Evolutionary conservation across 164 flowering plant species (phyloP).

Genomic region (Saururus chinensis): DNA sequence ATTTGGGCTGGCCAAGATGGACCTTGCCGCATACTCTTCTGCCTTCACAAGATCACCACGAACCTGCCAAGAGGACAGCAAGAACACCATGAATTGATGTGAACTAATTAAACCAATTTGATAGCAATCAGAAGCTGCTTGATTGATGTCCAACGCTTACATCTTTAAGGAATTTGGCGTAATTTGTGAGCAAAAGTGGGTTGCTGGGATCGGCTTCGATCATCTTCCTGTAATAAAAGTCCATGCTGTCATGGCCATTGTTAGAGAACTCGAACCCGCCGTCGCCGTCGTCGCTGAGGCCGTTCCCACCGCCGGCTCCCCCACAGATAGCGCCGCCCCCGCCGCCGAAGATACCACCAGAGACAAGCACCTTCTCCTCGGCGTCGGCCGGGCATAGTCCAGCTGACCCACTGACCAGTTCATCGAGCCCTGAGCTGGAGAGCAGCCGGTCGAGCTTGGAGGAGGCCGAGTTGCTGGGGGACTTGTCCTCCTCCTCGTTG

Average conservation of each 20-base stretch:
- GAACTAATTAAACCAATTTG: not conserved
- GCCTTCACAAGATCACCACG: constrained; percentile 55
- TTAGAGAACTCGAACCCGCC: constrained; percentile 3
- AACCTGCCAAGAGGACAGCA: constrained; percentile 29
- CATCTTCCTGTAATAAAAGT: constrained; percentile 45
- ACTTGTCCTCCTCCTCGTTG: constrained; percentile 7
- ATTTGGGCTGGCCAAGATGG: constrained; percentile 56
- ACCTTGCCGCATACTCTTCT: constrained; percentile 79
- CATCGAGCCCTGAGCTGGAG: constrained; percentile 22
- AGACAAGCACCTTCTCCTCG: not conserved
- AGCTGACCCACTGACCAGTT: constrained; percentile 11
- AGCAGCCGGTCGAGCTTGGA: constrained; percentile 18
- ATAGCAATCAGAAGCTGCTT: too few species aligned
- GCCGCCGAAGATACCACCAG: constrained; percentile 4
- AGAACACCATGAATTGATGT: not conserved
- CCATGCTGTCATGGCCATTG: constrained; percentile 16
- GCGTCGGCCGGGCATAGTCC: not conserved
- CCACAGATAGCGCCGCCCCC: constrained; percentile 3
- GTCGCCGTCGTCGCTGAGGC: constrained; percentile 1
- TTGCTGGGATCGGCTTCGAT: constrained; percentile 55
- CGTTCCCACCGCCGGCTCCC: constrained; percentile 1
- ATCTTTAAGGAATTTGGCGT: constrained; percentile 56
- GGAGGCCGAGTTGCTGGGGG: not conserved
- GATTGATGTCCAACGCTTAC: constrained; percentile 13
- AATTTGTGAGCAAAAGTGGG: constrained; percentile 42